Evolutionary conservation across 2,329 filamentous ascomycete genomes (phyloP).

Genomic region (Diaporthe destruens): DNA sequence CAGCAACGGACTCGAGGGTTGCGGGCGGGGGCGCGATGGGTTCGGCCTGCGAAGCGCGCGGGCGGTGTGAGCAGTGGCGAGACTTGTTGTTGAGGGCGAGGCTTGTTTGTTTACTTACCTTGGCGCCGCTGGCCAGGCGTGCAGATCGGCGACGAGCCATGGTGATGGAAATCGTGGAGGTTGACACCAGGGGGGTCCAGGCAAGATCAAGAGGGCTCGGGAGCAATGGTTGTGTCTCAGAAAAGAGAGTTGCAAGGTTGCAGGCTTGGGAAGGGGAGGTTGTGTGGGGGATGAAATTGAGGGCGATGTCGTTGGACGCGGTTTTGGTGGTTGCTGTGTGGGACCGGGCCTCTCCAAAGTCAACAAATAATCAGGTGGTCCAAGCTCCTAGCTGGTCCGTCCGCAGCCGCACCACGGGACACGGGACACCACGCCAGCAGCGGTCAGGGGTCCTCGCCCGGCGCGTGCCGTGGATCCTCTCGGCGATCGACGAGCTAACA

Average conservation of each 20-base stretch:
- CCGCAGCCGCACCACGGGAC: too few species aligned
- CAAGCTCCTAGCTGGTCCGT: conserved; percentile 12
- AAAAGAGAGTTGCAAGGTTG: conserved; percentile 15
- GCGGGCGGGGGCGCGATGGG: conserved; percentile 43
- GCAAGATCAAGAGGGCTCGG: conserved; percentile 2
- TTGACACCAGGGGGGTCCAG: conserved; percentile 18
- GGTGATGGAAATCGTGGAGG: conserved; percentile 14
- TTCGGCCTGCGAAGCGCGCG: conserved; percentile 42
- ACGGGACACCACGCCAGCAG: not conserved
- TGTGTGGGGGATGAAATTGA: conserved; percentile 35
- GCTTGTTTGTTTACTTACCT: conserved; percentile 41
- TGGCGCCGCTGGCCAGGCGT: conserved; percentile 38
- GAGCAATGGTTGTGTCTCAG: conserved; percentile 14
- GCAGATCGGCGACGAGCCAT: conserved; percentile 43
- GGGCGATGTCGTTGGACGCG: conserved; percentile 33
- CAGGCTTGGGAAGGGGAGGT: conserved; percentile 27
- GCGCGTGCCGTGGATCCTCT: conserved; percentile 14
- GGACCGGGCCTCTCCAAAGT: conserved; percentile 15
- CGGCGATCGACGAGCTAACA: conserved; percentile 16
- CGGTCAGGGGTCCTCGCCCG: conserved; percentile 8
- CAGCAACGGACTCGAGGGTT: conserved; percentile 58
- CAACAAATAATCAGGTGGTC: conserved; percentile 37
- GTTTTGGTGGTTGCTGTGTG: conserved; percentile 32
- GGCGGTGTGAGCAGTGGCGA: conserved; percentile 38
- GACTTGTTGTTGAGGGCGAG: conserved; percentile 2